A percentile compares a stretch with the other conserved stretches of the same genome.
phyloP scores from a whole-genome alignment of 768 basidiomycete genomes.

The Leucosporidium creatinivorum region DNA sequence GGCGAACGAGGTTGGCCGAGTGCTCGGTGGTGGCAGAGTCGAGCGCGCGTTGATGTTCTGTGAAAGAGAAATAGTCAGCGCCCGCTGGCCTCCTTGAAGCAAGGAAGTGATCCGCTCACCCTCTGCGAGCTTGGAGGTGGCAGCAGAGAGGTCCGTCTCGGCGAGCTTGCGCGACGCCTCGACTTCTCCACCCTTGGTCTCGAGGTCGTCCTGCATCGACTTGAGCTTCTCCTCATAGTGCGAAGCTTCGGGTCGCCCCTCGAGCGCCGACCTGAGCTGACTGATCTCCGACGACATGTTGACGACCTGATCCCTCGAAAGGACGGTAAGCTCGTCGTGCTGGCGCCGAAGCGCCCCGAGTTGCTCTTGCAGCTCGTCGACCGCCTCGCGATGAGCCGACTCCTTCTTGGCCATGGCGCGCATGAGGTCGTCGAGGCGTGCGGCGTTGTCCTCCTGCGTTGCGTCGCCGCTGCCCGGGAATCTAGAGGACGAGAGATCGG shows the following conservation, averaged over 20 bases:
- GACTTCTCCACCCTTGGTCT: slow-evolving; percentile 2
- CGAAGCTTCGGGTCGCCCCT: slow-evolving; percentile 50
- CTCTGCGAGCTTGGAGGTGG: slow-evolving; percentile 34
- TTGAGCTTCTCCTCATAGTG: slow-evolving; percentile 5
- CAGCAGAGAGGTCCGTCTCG: background rate
- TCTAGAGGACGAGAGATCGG: slow-evolving; percentile 51
- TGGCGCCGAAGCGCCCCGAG: slow-evolving; percentile 57
- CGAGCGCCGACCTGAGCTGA: slow-evolving; percentile 48
- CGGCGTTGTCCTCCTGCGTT: slow-evolving; percentile 24
- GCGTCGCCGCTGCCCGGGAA: slow-evolving; percentile 36
- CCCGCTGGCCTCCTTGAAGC: background rate
- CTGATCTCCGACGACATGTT: slow-evolving; percentile 68
- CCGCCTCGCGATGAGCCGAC: slow-evolving; percentile 71
- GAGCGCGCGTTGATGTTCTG: slow-evolving; percentile 22
- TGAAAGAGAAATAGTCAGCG: background rate
- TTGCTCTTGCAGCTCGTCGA: slow-evolving; percentile 63
- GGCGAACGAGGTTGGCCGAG: background rate
- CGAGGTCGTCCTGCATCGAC: slow-evolving; percentile 10
- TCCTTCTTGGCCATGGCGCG: slow-evolving; percentile 98
- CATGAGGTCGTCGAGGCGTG: slow-evolving; percentile 82
- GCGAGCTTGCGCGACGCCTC: slow-evolving; percentile 7
- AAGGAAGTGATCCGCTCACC: slow-evolving; percentile 3
- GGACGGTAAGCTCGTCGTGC: slow-evolving; percentile 68
- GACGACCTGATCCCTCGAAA: slow-evolving; percentile 78
- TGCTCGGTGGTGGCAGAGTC: slow-evolving; percentile 49